These are phyloP conservation scores for Mortierella sp. DNA, from an alignment of 371 early-diverging fungal species.

Conservation along the genomic window DNA sequence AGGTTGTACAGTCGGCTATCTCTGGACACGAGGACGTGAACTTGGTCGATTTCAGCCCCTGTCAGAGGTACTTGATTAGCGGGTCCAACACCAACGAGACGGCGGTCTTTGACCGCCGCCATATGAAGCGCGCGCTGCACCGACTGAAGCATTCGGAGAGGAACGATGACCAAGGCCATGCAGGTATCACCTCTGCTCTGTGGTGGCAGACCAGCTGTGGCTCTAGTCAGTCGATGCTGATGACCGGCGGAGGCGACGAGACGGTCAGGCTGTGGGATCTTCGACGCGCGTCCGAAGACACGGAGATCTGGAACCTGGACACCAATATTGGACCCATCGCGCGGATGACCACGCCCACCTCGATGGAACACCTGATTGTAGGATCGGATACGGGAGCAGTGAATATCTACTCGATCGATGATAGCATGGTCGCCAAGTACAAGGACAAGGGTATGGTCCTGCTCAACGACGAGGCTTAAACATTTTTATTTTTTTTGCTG, in stretches of 20 bases:
- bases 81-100: slow-evolving; percentile 40
- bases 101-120: slow-evolving; percentile 49
- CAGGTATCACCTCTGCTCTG: slow-evolving; percentile 44
- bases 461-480: slow-evolving; percentile 4
- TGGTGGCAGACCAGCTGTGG: slow-evolving; percentile 40
- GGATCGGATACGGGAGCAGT: slow-evolving; percentile 45
- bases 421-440: slow-evolving; percentile 33
- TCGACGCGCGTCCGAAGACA: slow-evolving; percentile 41
- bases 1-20: slow-evolving; percentile 11
- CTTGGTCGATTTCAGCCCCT: slow-evolving; percentile 52
- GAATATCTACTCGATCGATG: slow-evolving; percentile 32
- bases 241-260: slow-evolving; percentile 56
- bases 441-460: slow-evolving; percentile 29
- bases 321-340: slow-evolving; percentile 44
- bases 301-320: slow-evolving; percentile 37
- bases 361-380: slow-evolving; percentile 30
- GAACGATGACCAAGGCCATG: slow-evolving; percentile 21
- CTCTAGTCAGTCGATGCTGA: slow-evolving; percentile 25
- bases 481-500: not conserved
- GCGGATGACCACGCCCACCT: slow-evolving; percentile 20
- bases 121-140: slow-evolving; percentile 25
- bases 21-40: slow-evolving; percentile 50
- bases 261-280: slow-evolving; percentile 51
- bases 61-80: slow-evolving; percentile 43
- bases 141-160: slow-evolving; percentile 20